A percentile compares a stretch with the other conserved stretches of the same genome.
These are phyloP conservation scores for Telopea speciosissima DNA, from an alignment of 177 flowering plant genomes.

Conservation along the genomic window DNA sequence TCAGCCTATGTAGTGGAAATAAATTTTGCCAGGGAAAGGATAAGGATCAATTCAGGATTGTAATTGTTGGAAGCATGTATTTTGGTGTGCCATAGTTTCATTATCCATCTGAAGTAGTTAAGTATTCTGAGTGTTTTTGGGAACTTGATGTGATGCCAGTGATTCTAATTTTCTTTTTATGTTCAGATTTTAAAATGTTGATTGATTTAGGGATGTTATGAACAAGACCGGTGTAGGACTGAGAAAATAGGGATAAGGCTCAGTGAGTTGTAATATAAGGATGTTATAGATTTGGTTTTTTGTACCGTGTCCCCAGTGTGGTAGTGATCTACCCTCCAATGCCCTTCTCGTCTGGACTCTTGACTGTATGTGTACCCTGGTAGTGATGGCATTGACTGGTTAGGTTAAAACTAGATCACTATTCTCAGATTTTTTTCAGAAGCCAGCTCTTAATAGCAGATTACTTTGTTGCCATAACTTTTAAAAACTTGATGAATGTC, in stretches of 20 bases:
- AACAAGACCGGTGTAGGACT: too few relatives aligned
- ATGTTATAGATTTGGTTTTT: not conserved
- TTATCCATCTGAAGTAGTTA: not conserved
- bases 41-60: not conserved
- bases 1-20: not conserved
- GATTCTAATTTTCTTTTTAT: not conserved
- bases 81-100: not conserved
- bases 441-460: too few relatives aligned
- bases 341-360: too few relatives aligned
- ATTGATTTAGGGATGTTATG: too few relatives aligned
- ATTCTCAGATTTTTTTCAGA: too few relatives aligned
- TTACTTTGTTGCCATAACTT: too few relatives aligned
- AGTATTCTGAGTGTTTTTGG: too few relatives aligned
- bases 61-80: not conserved
- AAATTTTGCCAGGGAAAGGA: not conserved
- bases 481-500: too few relatives aligned
- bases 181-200: too few relatives aligned
- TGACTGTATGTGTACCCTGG: not conserved
- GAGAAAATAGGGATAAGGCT: too few relatives aligned
- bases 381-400: not conserved
- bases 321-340: not conserved
- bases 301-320: not conserved
- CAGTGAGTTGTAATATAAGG: too few relatives aligned
- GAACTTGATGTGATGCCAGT: not conserved
- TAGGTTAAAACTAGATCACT: not conserved